These are phyloP conservation scores for Rhodocollybia butyracea DNA, from an alignment of 768 basidiomycete genomes.

Conservation along the genomic window DNA sequence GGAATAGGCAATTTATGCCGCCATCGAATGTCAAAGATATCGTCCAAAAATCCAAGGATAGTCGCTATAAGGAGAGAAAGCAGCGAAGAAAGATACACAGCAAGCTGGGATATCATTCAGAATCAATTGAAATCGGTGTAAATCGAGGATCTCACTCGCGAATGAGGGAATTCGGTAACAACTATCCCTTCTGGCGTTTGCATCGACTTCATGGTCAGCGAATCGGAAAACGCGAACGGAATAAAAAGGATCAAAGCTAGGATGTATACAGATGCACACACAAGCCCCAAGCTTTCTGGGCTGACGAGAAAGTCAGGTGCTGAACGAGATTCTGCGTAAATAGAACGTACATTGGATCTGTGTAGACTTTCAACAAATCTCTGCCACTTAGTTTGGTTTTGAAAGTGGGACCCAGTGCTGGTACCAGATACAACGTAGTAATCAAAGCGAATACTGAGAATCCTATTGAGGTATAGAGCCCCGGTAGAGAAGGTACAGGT, in stretches of 20 bases:
- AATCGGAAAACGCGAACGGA: slow-evolving; percentile 88
- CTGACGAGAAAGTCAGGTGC: slow-evolving; percentile 34
- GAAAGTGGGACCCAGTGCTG: slow-evolving; percentile 79
- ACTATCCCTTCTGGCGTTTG: slow-evolving; percentile 58
- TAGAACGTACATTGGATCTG: slow-evolving; percentile 58
- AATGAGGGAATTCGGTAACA: slow-evolving; percentile 70
- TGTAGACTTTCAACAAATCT: slow-evolving; percentile 83
- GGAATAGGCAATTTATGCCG: slow-evolving; percentile 97
- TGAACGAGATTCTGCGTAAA: background rate
- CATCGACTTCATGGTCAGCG: slow-evolving; percentile 44
- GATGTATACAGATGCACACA: slow-evolving; percentile 88
- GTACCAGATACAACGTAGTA: slow-evolving; percentile 73
- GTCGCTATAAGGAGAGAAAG: slow-evolving; percentile 92
- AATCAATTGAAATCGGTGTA: background rate
- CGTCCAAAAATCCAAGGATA: slow-evolving; percentile 92
- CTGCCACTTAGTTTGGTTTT: slow-evolving; percentile 79
- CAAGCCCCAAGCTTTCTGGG: slow-evolving; percentile 91
- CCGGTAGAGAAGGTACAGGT: slow-evolving; percentile 66
- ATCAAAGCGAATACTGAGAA: slow-evolving; percentile 83
- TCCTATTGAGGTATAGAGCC: slow-evolving; percentile 75
- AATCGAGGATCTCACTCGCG: slow-evolving; percentile 49
- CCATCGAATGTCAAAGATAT: slow-evolving; percentile 98
- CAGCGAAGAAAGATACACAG: slow-evolving; percentile 89
- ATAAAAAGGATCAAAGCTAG: slow-evolving; percentile 87
- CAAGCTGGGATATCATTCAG: slow-evolving; percentile 47